Base-by-base conservation (phyloP, 768 basidiomycete species). In the Lentinula boryana region DNA sequence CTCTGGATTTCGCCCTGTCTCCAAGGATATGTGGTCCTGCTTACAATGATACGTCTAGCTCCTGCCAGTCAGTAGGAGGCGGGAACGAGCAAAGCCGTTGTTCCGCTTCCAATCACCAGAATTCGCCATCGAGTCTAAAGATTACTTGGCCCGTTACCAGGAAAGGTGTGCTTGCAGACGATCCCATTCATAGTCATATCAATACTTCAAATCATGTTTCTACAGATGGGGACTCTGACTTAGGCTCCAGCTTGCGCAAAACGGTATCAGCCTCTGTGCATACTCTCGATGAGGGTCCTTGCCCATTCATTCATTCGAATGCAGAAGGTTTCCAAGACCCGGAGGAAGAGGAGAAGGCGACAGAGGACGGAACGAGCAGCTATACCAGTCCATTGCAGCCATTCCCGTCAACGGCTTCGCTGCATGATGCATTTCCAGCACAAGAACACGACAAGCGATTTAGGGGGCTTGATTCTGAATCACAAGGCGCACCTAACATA, bases 391-490 rank as follows among this genome's bases (percentile, higher is more conserved):
- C 52, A 12, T 23, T 61, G 12, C 60, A 61, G 27, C 53, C 60
- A 7, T 61, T 61, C 33, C 60, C 60, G n/a, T 61, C 60, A 21
- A 61, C 60, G 6, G 60, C 60, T 1, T 61, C 60, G n/a, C 41
- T 61, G 12, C 40, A 35, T 48, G 5, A 12, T 40, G 40, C 3
- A 35, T 10, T 31, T 3, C 40, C 23, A 21, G 27, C 15, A 38
- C 36, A 32, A n/a, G 40, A 32, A 27, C 31, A 51, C 6, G 50
- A 6, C n/a, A 16, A 56, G 10, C 51, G 7, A n/a, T 13, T 4
- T 35, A 7, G 8, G 7, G 36, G 7, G 12, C 0, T 21, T 16
- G 36, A 54, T 23, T 13, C 46, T 7, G 5, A 52, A 32, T 16
- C 31, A 9, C n/a, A 54, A 21, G 8, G 7, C 21, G 46, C 21